Percentiles rank a stretch among this genome's conserved stretches.
Evolutionary conservation across 768 basidiomycete species (phyloP).

Genomic region (Guyanaporus albipodus): DNA sequence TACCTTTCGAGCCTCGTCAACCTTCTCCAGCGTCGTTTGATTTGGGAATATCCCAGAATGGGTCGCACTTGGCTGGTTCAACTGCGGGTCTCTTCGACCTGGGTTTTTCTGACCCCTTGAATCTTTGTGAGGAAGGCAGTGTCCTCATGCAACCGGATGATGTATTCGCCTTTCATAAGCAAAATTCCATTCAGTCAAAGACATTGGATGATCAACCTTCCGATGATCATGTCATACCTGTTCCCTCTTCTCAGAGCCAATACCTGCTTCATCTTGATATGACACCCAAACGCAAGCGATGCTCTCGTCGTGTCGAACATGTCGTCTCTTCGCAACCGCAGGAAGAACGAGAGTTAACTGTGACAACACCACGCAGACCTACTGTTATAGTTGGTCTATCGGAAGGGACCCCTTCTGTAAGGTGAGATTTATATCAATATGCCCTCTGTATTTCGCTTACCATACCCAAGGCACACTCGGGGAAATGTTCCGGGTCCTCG

Average conservation of each 20-base stretch:
- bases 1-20: background rate
- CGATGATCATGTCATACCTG: background rate
- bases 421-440: conserved; percentile 12
- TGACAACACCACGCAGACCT: conserved; percentile 6
- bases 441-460: conserved; percentile 7
- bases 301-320: conserved; percentile 16
- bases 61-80: background rate
- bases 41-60: background rate
- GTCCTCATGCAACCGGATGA: background rate
- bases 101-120: conserved; percentile 1
- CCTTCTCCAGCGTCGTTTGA: background rate
- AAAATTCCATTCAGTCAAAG: background rate
- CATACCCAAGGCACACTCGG: background rate
- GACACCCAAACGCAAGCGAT: conserved; percentile 35
- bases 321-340: conserved; percentile 34
- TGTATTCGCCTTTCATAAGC: background rate
- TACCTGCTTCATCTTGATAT: conserved; percentile 30
- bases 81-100: background rate
- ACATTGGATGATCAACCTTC: conserved; percentile 1
- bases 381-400: background rate
- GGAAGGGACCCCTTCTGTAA: conserved; percentile 1
- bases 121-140: background rate
- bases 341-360: conserved; percentile 27
- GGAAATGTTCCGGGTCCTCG: background rate
- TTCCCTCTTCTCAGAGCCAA: conserved; percentile 33